Percentiles rank a stretch among this genome's conserved stretches.
Conservation (phyloP, 2,329 filamentous ascomycete genomes). For the Thelonectria discophora region DNA sequence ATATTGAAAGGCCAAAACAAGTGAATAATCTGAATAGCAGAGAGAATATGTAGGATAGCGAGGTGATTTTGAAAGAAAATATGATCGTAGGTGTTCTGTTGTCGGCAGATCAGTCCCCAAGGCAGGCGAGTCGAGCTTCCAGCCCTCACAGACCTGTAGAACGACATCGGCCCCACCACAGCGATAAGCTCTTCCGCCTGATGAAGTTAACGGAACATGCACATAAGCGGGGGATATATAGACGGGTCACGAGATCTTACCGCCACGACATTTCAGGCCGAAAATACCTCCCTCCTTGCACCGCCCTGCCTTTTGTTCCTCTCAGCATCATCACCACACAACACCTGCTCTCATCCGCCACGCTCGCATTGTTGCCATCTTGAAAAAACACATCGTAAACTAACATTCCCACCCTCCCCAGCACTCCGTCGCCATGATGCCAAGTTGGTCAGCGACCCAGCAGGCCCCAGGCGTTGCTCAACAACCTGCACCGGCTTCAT, state of each 20-base stretch:
- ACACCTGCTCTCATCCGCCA: conserved; percentile 23
- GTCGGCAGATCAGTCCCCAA: too few relatives aligned
- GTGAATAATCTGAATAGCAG: conserved; percentile 2
- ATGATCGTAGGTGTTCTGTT: conserved; percentile 1
- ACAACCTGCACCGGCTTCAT: conserved; percentile 47
- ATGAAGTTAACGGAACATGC: conserved; percentile 8
- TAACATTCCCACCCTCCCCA: conserved; percentile 35
- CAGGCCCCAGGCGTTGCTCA: conserved; percentile 54
- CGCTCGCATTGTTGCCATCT: conserved; percentile 27
- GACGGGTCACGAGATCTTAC: conserved; percentile 40
- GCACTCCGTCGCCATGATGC: conserved; percentile 46
- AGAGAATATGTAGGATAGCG: conserved; percentile 5
- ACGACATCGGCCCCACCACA: conserved; percentile 30
- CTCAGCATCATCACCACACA: conserved; percentile 20
- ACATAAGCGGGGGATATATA: conserved; percentile 30
- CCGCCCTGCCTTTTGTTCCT: conserved; percentile 23
- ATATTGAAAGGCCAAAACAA: background rate
- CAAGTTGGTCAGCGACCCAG: conserved; percentile 50
- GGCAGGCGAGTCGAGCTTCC: conserved; percentile 5
- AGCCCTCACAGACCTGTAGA: conserved; percentile 24
- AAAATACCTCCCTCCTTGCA: conserved; percentile 44
- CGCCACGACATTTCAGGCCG: conserved; percentile 36
- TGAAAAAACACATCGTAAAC: conserved; percentile 31
- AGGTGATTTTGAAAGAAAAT: conserved; percentile 19
- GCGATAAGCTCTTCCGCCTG: conserved; percentile 24